Evolutionary conservation across 768 basidiomycete genomes (phyloP).

Genomic region (Boletus insuetus): DNA sequence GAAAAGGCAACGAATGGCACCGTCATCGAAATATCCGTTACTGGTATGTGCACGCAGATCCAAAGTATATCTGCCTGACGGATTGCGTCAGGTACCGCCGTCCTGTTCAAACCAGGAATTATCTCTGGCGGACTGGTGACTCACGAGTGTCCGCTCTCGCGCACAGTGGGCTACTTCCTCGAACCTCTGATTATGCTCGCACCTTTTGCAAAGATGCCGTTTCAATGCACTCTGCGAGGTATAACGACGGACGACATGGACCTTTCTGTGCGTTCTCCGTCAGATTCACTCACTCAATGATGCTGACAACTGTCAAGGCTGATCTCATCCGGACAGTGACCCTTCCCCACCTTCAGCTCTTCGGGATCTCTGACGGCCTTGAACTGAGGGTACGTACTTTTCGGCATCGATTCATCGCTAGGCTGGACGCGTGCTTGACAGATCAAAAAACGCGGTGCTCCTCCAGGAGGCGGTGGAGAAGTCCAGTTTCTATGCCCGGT

Average conservation of each 20-base stretch:
- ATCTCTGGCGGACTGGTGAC: slow-evolving; percentile 77
- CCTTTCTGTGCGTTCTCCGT: slow-evolving; percentile 63
- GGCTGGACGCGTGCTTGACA: slow-evolving; percentile 27
- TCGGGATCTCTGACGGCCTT: slow-evolving; percentile 86
- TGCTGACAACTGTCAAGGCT: slow-evolving; percentile 46
- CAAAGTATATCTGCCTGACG: background rate
- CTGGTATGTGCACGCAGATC: slow-evolving; percentile 52
- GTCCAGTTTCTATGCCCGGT: slow-evolving; percentile 91
- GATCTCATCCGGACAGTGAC: slow-evolving; percentile 90
- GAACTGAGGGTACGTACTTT: slow-evolving; percentile 68
- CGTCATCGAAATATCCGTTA: slow-evolving; percentile 92
- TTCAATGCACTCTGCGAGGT: slow-evolving; percentile 79
- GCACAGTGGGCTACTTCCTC: slow-evolving; percentile 92
- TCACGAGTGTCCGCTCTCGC: slow-evolving; percentile 87
- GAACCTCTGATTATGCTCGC: slow-evolving; percentile 89
- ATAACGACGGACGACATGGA: slow-evolving; percentile 93
- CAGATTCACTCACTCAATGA: slow-evolving; percentile 10
- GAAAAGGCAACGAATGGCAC: slow-evolving; percentile 95
- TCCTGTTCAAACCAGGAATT: slow-evolving; percentile 90
- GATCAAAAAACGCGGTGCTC: slow-evolving; percentile 94
- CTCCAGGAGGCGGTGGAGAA: slow-evolving; percentile 91
- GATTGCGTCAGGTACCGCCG: slow-evolving; percentile 69
- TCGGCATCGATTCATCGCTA: background rate
- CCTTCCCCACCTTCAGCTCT: slow-evolving; percentile 84
- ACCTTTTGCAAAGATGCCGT: slow-evolving; percentile 86